Percentiles rank a stretch among this genome's conserved stretches.
These are phyloP conservation scores for Daldinia childiae DNA, from an alignment of 495 filamentous ascomycete genomes.

Conservation along the genomic window DNA sequence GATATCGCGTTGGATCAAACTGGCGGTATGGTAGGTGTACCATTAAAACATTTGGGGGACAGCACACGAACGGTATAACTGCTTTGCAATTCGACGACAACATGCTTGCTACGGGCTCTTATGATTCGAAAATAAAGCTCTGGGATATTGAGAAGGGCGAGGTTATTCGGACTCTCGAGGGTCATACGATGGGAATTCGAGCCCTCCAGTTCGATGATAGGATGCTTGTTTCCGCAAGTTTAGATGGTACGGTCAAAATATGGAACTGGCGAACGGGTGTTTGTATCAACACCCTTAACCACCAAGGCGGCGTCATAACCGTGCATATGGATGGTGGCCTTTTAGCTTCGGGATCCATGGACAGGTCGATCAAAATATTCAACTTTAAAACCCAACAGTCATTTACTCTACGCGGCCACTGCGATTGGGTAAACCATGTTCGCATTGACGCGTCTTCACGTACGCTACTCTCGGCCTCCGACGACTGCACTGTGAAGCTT, in stretches of 20 bases:
- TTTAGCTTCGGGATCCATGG: conserved; percentile 86
- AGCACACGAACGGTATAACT: conserved; percentile 91
- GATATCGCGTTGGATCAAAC: conserved; percentile 89
- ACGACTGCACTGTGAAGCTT: conserved; percentile 90
- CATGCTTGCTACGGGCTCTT: conserved; percentile 92
- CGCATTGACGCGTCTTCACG: conserved; percentile 81
- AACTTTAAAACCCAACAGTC: conserved; percentile 86
- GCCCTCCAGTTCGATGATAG: conserved; percentile 93
- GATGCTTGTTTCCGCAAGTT: conserved; percentile 84
- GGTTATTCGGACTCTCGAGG: conserved; percentile 80
- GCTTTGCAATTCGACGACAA: conserved; percentile 95
- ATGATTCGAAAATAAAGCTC: conserved; percentile 93
- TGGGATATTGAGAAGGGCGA: conserved; percentile 93
- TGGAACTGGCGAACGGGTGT: conserved; percentile 98
- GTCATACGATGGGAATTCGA: conserved; percentile 83
- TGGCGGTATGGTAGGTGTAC: conserved; percentile 95
- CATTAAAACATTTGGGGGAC: conserved; percentile 78
- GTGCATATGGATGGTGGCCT: conserved; percentile 85
- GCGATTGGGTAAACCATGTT: conserved; percentile 94
- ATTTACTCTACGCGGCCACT: conserved; percentile 82
- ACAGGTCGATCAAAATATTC: conserved; percentile 92
- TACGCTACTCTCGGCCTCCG: conserved; percentile 90
- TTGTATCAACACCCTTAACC: conserved; percentile 81
- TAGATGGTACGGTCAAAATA: conserved; percentile 82
- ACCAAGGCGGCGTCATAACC: conserved; percentile 81